Evolutionary conservation across 495 filamentous ascomycete species (phyloP).

Genomic region (Jackrogersella multiformis): DNA sequence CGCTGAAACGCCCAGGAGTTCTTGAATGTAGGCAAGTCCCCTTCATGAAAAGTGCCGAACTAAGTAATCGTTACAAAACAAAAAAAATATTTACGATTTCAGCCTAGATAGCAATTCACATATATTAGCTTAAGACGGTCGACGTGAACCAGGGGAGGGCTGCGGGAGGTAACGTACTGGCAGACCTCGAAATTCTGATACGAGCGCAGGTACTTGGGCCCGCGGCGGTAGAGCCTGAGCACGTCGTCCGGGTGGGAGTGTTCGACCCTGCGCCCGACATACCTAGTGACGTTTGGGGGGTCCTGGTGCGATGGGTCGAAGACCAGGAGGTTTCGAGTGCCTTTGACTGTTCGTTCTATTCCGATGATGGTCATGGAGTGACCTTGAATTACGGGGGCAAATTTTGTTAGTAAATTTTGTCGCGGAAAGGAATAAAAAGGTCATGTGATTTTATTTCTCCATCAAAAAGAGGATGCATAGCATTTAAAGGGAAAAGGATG

Average conservation of each 20-base stretch:
- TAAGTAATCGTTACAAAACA: not conserved
- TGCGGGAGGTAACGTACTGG: slow-evolving; percentile 55
- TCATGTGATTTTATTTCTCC: not conserved
- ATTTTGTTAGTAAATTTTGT: not conserved
- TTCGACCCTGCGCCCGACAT: slow-evolving; percentile 54
- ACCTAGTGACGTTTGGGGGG: slow-evolving; percentile 65
- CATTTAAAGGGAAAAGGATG: not conserved
- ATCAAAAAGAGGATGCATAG: no score
- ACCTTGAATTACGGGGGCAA: slow-evolving; percentile 54
- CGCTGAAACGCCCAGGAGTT: not conserved
- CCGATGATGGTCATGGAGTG: slow-evolving; percentile 95
- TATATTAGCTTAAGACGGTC: not conserved
- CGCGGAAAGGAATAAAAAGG: not conserved
- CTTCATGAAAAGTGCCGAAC: no score
- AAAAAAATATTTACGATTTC: not conserved
- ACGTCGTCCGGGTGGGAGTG: slow-evolving; percentile 60
- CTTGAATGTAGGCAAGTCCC: no score
- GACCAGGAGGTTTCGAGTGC: slow-evolving; percentile 76
- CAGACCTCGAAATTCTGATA: slow-evolving; percentile 82
- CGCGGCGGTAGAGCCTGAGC: slow-evolving; percentile 77
- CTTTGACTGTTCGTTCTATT: slow-evolving; percentile 73
- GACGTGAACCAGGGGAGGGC: not conserved
- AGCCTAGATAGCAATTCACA: not conserved
- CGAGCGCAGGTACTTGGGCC: slow-evolving; percentile 69
- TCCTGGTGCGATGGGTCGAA: slow-evolving; percentile 91